Evolutionary conservation across 2,329 filamentous ascomycete genomes (phyloP).

Genomic region (Aspergillus pseudonomiae): DNA sequence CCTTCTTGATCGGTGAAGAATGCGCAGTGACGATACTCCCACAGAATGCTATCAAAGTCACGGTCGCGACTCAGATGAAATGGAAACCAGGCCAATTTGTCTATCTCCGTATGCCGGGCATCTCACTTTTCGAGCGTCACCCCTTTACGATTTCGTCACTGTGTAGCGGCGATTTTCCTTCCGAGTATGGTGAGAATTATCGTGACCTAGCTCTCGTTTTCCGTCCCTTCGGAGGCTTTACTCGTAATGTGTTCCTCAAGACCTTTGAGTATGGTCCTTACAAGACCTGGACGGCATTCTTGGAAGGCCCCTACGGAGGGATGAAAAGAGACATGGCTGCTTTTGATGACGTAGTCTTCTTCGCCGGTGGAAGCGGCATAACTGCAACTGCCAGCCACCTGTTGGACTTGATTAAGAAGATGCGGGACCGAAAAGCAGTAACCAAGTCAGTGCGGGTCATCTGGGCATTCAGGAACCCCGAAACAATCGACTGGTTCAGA

Average conservation of each 20-base stretch:
- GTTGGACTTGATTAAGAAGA: conserved; percentile 91
- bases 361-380: conserved; percentile 92
- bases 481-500: conserved; percentile 97
- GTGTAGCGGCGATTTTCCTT: conserved; percentile 91
- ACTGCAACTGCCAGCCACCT: conserved; percentile 91
- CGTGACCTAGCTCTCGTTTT: conserved; percentile 90
- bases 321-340: conserved; percentile 88
- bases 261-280: conserved; percentile 84
- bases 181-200: conserved; percentile 84
- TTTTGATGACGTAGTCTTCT: conserved; percentile 90
- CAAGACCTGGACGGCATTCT: conserved; percentile 87
- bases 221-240: conserved; percentile 89
- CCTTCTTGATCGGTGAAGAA: conserved; percentile 88
- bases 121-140: conserved; percentile 88
- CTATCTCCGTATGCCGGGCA: conserved; percentile 90
- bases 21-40: conserved; percentile 86
- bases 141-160: conserved; percentile 93
- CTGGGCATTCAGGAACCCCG: conserved; percentile 89
- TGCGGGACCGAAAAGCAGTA: conserved; percentile 91
- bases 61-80: conserved; percentile 86
- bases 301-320: conserved; percentile 93
- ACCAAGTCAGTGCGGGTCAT: conserved; percentile 88
- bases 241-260: conserved; percentile 77
- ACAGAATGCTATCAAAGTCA: conserved; percentile 94
- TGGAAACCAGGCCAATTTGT: conserved; percentile 96